Percentiles rank a stretch among this genome's conserved stretches.
phyloP scores from a whole-genome alignment of 305 asterid genomes.

The Fraxinus velutina region DNA sequence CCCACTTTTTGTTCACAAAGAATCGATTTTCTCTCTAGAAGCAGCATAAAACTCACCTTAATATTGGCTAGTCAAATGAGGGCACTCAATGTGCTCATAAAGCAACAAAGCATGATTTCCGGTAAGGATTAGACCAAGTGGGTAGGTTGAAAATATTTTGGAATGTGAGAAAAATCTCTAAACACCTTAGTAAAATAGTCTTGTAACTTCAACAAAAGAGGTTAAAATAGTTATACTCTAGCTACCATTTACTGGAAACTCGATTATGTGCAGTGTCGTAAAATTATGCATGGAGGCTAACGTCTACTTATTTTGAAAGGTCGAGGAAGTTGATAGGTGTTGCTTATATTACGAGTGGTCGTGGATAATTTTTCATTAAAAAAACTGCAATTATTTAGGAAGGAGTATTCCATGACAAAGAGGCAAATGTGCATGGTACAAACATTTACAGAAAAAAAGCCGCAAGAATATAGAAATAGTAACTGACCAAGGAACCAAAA shows the following conservation, averaged over 20 bases:
- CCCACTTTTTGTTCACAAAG: neutral
- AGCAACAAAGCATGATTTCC: neutral
- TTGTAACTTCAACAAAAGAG: neutral
- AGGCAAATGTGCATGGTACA: neutral
- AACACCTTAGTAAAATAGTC: neutral
- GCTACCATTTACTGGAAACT: neutral
- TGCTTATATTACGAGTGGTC: neutral
- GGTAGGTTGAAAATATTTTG: neutral
- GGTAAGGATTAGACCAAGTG: neutral
- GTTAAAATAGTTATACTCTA: neutral
- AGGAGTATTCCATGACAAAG: neutral
- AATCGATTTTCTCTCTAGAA: neutral
- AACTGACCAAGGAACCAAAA: conserved; percentile 6
- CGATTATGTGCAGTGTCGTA: neutral
- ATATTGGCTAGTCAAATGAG: neutral
- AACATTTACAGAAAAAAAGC: neutral
- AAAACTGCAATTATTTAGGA: neutral
- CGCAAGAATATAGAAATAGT: neutral
- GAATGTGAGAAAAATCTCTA: neutral
- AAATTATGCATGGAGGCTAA: neutral
- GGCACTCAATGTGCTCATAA: neutral
- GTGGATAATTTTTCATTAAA: neutral
- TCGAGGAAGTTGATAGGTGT: neutral
- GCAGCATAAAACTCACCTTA: neutral
- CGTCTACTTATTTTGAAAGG: neutral